A percentile compares a stretch with the other conserved stretches of the same genome.
Conservation (phyloP, 768 basidiomycete genomes). For the Phylloporus sp. region DNA sequence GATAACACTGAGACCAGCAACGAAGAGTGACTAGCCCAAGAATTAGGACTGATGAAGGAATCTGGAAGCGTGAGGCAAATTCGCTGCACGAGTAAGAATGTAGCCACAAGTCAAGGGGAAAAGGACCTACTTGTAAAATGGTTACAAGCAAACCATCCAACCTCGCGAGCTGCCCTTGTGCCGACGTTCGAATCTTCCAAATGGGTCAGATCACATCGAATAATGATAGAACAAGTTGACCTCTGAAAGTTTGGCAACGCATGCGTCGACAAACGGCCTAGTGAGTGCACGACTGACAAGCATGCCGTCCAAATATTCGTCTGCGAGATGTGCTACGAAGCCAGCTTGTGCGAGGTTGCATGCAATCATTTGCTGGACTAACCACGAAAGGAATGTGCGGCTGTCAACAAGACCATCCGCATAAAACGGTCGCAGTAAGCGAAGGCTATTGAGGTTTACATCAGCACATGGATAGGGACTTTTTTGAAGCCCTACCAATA, state of each 20-base stretch:
- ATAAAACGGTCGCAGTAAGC: conserved; percentile 72
- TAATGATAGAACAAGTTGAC: conserved; percentile 31
- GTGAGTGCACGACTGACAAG: conserved; percentile 62
- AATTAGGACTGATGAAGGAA: conserved; percentile 67
- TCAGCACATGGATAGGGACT: background rate
- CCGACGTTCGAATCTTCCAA: conserved; percentile 51
- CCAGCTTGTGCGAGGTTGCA: conserved; percentile 82
- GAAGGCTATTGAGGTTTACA: conserved; percentile 43
- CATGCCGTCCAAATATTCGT: conserved; percentile 77
- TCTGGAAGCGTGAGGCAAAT: conserved; percentile 70
- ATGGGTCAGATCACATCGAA: conserved; percentile 1
- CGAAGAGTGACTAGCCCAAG: conserved; percentile 55
- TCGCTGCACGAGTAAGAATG: conserved; percentile 40
- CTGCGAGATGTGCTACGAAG: conserved; percentile 69
- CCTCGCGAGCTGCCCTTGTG: conserved; percentile 51
- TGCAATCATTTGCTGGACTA: conserved; percentile 69
- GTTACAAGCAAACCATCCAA: conserved; percentile 52
- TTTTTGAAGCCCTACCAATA: conserved; percentile 54
- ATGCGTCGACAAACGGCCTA: conserved; percentile 69
- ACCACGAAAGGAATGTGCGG: conserved; percentile 71
- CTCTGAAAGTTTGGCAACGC: conserved; percentile 62
- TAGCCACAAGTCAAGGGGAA: background rate
- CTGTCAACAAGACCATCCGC: conserved; percentile 78
- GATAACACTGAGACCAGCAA: conserved; percentile 40
- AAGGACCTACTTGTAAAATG: conserved; percentile 54